phyloP scores from a whole-genome alignment of 257 asterid species.

The Nicotiana attenuata region DNA sequence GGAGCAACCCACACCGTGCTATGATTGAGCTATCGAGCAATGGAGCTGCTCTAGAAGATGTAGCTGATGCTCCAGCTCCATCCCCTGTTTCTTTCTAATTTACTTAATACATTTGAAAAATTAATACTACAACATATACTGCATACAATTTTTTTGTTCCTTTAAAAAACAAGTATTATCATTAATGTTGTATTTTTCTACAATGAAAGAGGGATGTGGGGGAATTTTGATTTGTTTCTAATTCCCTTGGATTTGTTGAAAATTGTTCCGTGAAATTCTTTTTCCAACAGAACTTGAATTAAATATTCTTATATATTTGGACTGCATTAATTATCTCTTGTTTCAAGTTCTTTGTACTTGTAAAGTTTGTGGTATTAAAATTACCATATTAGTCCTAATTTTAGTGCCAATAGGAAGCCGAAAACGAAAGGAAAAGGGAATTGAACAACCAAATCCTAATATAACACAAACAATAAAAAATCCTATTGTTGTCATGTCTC shows the following conservation, averaged over 20 bases:
- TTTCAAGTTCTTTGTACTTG: neutral
- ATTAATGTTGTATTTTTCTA: neutral
- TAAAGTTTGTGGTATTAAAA: too few species aligned
- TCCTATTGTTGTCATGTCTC: too few species aligned
- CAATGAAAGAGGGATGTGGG: neutral
- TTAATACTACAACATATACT: neutral
- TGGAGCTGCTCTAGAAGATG: constrained; percentile 30
- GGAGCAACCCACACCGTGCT: constrained; percentile 49
- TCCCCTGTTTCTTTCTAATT: constrained; percentile 7
- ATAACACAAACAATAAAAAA: too few species aligned
- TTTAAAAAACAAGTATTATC: neutral
- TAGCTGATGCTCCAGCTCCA: neutral
- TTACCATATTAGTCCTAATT: too few species aligned
- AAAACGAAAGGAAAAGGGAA: too few species aligned
- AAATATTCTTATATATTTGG: neutral
- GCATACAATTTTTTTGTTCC: neutral
- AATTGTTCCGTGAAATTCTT: neutral
- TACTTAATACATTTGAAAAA: neutral
- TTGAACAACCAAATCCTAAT: too few species aligned
- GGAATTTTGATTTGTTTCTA: neutral
- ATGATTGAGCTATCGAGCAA: constrained; percentile 57
- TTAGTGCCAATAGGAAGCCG: too few species aligned
- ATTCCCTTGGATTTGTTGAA: neutral
- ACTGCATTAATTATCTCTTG: neutral
- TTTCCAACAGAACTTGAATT: neutral